These are phyloP conservation scores for Komagataella pastoris DNA, from an alignment of 805 yeast genomes.

Conservation along the genomic window DNA sequence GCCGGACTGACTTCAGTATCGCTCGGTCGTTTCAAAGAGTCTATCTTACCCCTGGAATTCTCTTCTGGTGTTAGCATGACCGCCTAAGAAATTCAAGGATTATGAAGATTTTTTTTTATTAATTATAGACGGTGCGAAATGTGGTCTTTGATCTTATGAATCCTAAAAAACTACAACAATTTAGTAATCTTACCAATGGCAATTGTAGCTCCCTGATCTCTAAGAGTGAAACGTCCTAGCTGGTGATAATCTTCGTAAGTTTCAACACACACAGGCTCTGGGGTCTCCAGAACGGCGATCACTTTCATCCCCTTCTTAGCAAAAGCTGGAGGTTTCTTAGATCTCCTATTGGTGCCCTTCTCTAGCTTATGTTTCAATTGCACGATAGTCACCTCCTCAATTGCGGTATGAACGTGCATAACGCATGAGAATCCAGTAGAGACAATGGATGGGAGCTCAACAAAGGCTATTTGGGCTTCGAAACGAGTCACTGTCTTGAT, in stretches of 20 bases:
- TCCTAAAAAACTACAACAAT: conserved; percentile 32
- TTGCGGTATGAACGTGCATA: conserved; percentile 97
- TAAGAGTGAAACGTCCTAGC: conserved; percentile 93
- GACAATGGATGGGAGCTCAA: conserved; percentile 87
- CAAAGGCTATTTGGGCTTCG: conserved; percentile 94
- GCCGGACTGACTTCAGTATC: neutral
- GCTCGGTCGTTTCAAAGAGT: neutral
- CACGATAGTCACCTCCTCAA: conserved; percentile 82
- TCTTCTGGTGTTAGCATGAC: no score
- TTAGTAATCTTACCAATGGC: conserved; percentile 98
- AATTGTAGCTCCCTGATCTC: conserved; percentile 97
- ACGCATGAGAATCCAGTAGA: conserved; percentile 96
- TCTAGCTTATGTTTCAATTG: conserved; percentile 85
- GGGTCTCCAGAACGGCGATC: conserved; percentile 79
- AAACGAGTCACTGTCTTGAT: conserved; percentile 83
- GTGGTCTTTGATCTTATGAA: neutral
- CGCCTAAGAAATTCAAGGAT: no score
- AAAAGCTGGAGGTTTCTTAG: conserved; percentile 95
- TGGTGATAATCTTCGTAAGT: conserved; percentile 88
- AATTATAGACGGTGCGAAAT: neutral
- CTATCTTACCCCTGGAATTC: neutral
- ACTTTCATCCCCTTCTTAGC: conserved; percentile 99
- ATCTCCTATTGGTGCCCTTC: conserved; percentile 92
- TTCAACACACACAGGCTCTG: conserved; percentile 87
- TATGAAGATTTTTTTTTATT: no score